phyloP scores from a whole-genome alignment of 2,329 filamentous ascomycete genomes.

The Bipolaris victoriae region DNA sequence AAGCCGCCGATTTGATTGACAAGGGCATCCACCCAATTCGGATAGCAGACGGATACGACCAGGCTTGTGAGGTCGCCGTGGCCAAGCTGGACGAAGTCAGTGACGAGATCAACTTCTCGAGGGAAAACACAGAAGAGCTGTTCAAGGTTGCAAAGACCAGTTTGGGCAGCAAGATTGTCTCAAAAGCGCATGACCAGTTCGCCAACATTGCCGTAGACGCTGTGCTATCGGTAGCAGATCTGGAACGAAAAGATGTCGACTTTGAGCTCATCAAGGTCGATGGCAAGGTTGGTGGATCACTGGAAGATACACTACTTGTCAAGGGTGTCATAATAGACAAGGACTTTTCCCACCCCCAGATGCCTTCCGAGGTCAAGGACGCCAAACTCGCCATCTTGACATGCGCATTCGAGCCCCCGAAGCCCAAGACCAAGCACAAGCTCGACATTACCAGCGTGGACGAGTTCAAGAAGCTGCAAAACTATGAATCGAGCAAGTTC shows the following conservation, averaged over 20 bases:
- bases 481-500: conserved; percentile 95
- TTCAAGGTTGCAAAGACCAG: conserved; percentile 95
- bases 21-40: conserved; percentile 99
- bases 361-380: conserved; percentile 93
- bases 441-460: conserved; percentile 96
- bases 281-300: conserved; percentile 91
- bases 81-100: conserved; percentile 91
- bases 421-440: conserved; percentile 99
- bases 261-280: conserved; percentile 99
- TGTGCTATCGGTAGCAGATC: conserved; percentile 92
- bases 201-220: conserved; percentile 97
- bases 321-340: conserved; percentile 99
- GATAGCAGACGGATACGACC: conserved; percentile 97
- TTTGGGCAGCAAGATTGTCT: conserved; percentile 98
- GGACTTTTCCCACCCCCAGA: conserved; percentile 99
- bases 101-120: conserved; percentile 85
- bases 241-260: conserved; percentile 95
- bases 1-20: conserved; percentile 97
- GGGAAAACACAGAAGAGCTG: conserved; percentile 80
- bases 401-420: conserved; percentile 97
- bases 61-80: conserved; percentile 95
- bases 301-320: conserved; percentile 93
- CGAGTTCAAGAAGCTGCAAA: conserved; percentile 97
- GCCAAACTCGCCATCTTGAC: conserved; percentile 98
- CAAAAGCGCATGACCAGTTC: conserved; percentile 98